Evolutionary conservation across 2,329 filamentous ascomycete genomes (phyloP).

Genomic region (Escovopsis sp.): DNA sequence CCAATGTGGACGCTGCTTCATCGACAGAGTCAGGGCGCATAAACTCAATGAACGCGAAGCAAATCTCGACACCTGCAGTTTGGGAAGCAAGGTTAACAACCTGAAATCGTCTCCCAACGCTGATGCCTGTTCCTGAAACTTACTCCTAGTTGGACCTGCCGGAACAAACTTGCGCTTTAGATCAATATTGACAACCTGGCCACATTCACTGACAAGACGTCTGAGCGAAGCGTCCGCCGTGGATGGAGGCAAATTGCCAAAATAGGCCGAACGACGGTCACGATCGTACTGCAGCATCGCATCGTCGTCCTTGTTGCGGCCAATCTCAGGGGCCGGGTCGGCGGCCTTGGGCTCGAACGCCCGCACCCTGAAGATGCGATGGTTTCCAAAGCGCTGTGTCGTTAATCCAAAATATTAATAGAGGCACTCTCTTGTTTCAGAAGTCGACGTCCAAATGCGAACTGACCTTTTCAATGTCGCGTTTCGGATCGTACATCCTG

Average conservation of each 20-base stretch:
- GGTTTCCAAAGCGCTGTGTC: conserved; percentile 15
- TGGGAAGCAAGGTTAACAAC: neutral
- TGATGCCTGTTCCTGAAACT: neutral
- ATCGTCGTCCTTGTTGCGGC: conserved; percentile 5
- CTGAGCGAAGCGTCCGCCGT: conserved; percentile 22
- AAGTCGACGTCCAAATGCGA: too few species aligned
- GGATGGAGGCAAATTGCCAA: conserved; percentile 29
- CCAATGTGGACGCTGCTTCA: conserved; percentile 20
- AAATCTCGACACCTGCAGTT: conserved; percentile 8
- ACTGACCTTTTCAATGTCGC: conserved; percentile 23
- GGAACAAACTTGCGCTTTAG: conserved; percentile 12
- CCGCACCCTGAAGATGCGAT: conserved; percentile 8
- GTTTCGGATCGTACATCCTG: conserved; percentile 32
- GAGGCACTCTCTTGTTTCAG: too few species aligned
- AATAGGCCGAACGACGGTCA: conserved; percentile 32
- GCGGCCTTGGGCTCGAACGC: conserved; percentile 15
- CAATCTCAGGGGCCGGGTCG: conserved; percentile 1
- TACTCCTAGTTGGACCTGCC: conserved; percentile 7
- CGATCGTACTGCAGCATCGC: conserved; percentile 21
- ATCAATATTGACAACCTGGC: conserved; percentile 19
- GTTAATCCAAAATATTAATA: too few species aligned
- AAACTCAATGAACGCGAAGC: conserved; percentile 27
- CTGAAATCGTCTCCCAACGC: neutral
- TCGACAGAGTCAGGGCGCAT: conserved; percentile 22
- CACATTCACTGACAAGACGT: conserved; percentile 22